Base-by-base conservation (phyloP, 768 basidiomycete species). In the Boletus rex-veris region DNA sequence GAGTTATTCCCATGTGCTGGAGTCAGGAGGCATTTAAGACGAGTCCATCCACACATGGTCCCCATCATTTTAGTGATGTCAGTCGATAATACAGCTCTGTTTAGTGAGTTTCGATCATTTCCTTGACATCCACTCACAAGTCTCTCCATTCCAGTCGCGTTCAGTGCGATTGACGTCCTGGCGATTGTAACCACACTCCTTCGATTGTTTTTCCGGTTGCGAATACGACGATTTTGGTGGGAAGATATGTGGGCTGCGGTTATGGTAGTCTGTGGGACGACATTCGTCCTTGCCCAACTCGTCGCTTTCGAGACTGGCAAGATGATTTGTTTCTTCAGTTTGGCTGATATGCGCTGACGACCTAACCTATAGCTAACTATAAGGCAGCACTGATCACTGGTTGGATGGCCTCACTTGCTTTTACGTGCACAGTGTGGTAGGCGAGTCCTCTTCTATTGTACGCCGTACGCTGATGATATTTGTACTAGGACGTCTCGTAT, bases 151-250 rank as follows among this genome's bases (percentile, higher is more conserved):
- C 14, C 45, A 63, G 62, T 58, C 4, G 14, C 21, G 7, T 50
- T 51, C 19, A 49, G 33, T 24, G 33, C 45, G 9, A 6, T 57
- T 19, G 35, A 57, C 9, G 39, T 41, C 33, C 45, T 63, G 8
- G 50, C 26, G 10, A 6, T 55, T 2, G 33, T 53, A 5, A 38
- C 60, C 33, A 60, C 55, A 1, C 19, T 63, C 2, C 51, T 64
- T 46, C 58, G 62, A 4, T n/a, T 64, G 30, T 39, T 43, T 2
- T 52, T 63, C 38, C 53, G 62, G 30, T 24, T 54, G 24, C 47
- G 31, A n/a, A 55, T 63, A 51, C 62, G 39, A 43, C 19, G 58
- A 41, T 55, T 64, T 33, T 58, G 62, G 62, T 65, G 65, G 62
- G 64, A 66, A 50, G 64, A 64, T 36, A 15, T 39, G 5, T 67